Evolutionary conservation across 1,284 basidiomycete genomes (phyloP), one percentile per base, ranked within the genome.

Genomic region (Tilletiopsis washingtonensis): DNA sequence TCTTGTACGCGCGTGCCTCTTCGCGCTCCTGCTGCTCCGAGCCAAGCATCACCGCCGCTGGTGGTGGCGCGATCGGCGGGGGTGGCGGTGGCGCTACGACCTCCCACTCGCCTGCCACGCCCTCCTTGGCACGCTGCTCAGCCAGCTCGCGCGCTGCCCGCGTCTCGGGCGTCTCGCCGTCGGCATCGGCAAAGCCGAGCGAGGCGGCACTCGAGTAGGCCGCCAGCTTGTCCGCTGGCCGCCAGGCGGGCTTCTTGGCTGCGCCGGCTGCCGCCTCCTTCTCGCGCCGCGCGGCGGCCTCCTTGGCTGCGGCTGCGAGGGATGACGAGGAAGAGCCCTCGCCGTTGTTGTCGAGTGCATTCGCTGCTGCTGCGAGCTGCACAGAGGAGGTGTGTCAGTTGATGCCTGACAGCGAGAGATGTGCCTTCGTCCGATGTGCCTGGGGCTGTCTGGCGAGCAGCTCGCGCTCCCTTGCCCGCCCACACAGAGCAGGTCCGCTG

Each of bases 101-200:
- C 72, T 90, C 77, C 93, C 93, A 98, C 59, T 83, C 79, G 1
- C 93, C 91, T 0, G 82, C 84, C 6, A 82, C 75, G 1, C 88
- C 90, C 64, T 86, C 78, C 57, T 78, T 77, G 53, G 78, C 72
- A 66, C 81, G 79, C 19, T 80, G 77, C 74, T 84, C 81, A 19
- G 80, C 79, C 52, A 77, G 76, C 54, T 79, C 39, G 6, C 34
- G 40, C 14, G 29, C 24, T 44, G 4, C 23, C 24, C 3, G 32
- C n/a, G 26, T 49, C 41, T 7, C 12, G 21, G 3, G 41, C 40
- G 19, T 29, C 24, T 45, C n/a, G n/a, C n/a, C n/a, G n/a, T n/a
- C n/a, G n/a, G n/a, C n/a, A 39, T 93, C 78, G 1, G 84, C 85
- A 42, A 81, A 82, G 0, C 91, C 85, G 0, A 87, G 88, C 15